Evolutionary conservation across 257 asterid genomes (phyloP).

Genomic region (Solanum piurae): DNA sequence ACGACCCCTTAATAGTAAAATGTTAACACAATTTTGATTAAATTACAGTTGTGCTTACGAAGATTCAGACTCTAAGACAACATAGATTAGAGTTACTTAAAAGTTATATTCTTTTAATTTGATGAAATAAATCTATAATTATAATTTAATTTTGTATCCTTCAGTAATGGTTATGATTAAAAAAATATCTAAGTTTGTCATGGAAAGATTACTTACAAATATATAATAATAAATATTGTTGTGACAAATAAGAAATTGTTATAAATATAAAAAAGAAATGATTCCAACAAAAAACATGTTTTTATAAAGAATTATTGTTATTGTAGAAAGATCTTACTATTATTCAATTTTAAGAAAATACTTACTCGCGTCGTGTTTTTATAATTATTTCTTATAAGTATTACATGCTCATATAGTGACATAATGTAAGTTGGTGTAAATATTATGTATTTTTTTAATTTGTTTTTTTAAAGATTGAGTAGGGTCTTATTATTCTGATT

Average conservation of each 20-base stretch:
- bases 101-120: no score
- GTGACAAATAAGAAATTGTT: not conserved
- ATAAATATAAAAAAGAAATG: no score
- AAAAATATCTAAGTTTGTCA: not conserved
- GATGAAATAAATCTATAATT: not conserved
- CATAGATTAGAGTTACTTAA: not conserved
- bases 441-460: no score
- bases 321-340: no score
- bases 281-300: not conserved
- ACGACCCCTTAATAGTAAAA: no score
- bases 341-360: no score
- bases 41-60: not conserved
- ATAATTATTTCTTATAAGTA: no score
- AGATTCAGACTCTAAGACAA: not conserved
- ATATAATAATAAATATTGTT: no score
- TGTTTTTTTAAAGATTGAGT: not conserved
- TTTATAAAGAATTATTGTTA: not conserved
- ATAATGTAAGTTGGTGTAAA: not conserved
- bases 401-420: not conserved
- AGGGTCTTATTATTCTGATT: not conserved
- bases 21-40: no score
- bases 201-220: no score
- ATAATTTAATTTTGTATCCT: not conserved
- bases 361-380: no score
- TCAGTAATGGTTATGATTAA: no score